phyloP scores from a whole-genome alignment of 768 basidiomycete species.

The Amyloporia xantha region DNA sequence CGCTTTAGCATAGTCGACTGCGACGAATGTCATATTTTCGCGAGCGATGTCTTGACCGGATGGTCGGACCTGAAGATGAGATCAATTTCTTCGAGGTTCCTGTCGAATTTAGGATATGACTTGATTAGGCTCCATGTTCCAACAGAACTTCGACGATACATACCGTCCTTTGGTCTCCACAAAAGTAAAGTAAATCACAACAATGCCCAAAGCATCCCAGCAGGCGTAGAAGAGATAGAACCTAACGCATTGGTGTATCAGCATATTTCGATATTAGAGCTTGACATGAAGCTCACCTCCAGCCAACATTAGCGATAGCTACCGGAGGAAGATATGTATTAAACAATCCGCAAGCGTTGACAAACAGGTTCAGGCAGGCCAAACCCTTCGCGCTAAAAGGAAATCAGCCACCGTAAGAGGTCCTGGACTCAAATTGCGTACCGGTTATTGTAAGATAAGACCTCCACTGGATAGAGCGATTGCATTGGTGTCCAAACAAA shows the following conservation, averaged over 20 bases:
- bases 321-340: slow-evolving; percentile 79
- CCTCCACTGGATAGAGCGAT: slow-evolving; percentile 60
- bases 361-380: slow-evolving; percentile 62
- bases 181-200: slow-evolving; percentile 48
- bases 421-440: slow-evolving; percentile 44
- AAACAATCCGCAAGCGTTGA: slow-evolving; percentile 63
- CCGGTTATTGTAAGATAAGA: slow-evolving; percentile 58
- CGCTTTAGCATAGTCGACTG: too few relatives aligned
- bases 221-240: slow-evolving; percentile 48
- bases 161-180: slow-evolving; percentile 65
- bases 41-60: slow-evolving; percentile 10
- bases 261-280: slow-evolving; percentile 8
- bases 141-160: not conserved
- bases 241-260: not conserved
- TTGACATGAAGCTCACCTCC: slow-evolving; percentile 26
- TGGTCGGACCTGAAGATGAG: slow-evolving; percentile 14
- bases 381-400: slow-evolving; percentile 58
- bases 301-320: slow-evolving; percentile 46
- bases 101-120: not conserved
- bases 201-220: slow-evolving; percentile 54
- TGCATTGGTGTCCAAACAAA: slow-evolving; percentile 50
- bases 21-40: not conserved
- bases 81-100: slow-evolving; percentile 16
- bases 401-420: not conserved
- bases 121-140: not conserved